phyloP scores from a whole-genome alignment of 1,284 basidiomycete species.

The Cryptococcus sp. region DNA sequence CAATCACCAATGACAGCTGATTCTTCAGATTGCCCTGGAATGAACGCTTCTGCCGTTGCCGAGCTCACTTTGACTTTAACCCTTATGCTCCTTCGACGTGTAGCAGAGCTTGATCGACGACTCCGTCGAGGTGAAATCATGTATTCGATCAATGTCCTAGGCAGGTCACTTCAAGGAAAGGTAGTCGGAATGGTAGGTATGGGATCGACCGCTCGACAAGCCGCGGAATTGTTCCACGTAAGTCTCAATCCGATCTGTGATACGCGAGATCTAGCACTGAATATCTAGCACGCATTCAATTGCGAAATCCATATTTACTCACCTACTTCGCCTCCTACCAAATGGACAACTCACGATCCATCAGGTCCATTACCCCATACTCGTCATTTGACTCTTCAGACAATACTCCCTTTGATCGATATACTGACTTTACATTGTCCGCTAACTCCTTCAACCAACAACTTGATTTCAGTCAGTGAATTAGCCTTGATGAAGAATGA shows the following conservation, averaged over 20 bases:
- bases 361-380: conserved; percentile 51
- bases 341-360: conserved; percentile 34
- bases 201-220: background rate
- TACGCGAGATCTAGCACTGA: too few relatives aligned
- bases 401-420: conserved; percentile 46
- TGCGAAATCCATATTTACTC: conserved; percentile 44
- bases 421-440: conserved; percentile 53
- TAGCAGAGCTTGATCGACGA: conserved; percentile 7
- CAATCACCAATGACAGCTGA: too few relatives aligned
- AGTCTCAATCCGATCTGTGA: too few relatives aligned
- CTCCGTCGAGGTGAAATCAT: conserved; percentile 4
- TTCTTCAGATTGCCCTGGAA: background rate
- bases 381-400: conserved; percentile 39
- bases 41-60: conserved; percentile 12
- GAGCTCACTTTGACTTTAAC: conserved; percentile 8
- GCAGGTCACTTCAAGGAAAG: conserved; percentile 8
- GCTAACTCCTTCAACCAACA: conserved; percentile 43
- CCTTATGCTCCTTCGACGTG: conserved; percentile 7
- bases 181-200: conserved; percentile 10
- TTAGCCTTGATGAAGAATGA: conserved; percentile 43
- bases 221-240: too few relatives aligned
- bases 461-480: conserved; percentile 44
- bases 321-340: conserved; percentile 36
- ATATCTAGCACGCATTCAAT: too few relatives aligned
- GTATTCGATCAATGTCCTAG: background rate